Conservation (phyloP, 345 rosid genomes). For the Eucalyptus albens region DNA sequence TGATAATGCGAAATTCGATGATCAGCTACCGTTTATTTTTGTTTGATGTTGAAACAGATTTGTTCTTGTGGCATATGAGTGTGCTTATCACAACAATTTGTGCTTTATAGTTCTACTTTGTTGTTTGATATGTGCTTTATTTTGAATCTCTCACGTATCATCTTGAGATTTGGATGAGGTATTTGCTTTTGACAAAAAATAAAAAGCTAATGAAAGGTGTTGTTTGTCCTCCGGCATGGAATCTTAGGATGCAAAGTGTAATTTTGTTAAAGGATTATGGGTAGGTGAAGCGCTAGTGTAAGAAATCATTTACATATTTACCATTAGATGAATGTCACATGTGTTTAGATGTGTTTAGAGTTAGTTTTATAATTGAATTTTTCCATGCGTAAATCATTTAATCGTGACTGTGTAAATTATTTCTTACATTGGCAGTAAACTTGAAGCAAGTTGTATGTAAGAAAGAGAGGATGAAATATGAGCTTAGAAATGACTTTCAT, state of each 20-base stretch:
- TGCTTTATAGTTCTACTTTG: too few species aligned
- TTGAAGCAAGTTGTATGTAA: too few species aligned
- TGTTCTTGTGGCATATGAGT: too few species aligned
- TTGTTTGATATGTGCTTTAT: too few species aligned
- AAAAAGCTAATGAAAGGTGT: too few species aligned
- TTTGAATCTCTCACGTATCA: too few species aligned
- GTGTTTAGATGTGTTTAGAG: background rate
- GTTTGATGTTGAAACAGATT: too few species aligned
- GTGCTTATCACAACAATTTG: too few species aligned
- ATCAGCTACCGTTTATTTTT: fast-evolving
- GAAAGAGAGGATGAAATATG: background rate
- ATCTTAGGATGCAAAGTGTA: background rate
- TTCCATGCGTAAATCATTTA: background rate
- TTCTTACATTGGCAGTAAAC: background rate
- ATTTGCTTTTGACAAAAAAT: too few species aligned
- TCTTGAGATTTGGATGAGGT: too few species aligned
- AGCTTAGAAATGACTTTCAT: background rate
- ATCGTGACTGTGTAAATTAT: background rate
- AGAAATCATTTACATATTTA: background rate
- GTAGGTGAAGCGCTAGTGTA: background rate
- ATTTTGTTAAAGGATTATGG: background rate
- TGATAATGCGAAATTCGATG: too few species aligned
- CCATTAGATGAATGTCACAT: fast-evolving
- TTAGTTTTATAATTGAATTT: background rate
- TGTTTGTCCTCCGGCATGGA: too few species aligned